Conservation (phyloP, 495 filamentous ascomycete species). For the Collariella sp. region DNA sequence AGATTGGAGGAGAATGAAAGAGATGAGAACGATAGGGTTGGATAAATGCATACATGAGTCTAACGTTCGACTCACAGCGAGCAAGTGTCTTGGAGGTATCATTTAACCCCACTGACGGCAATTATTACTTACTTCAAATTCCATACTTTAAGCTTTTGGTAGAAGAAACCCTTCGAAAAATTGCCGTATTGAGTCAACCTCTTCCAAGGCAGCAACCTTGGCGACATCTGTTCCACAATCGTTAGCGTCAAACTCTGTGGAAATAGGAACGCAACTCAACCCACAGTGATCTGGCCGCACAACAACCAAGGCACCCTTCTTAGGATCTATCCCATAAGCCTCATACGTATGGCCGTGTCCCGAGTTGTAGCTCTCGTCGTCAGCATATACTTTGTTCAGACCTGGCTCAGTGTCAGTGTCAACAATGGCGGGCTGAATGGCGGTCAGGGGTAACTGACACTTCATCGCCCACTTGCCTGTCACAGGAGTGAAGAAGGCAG, state of each 20-base stretch:
- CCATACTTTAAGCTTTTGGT: not conserved
- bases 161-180: slow-evolving; percentile 20
- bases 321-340: slow-evolving; percentile 47
- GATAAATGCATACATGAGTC: no score
- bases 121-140: no score
- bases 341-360: slow-evolving; percentile 60
- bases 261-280: slow-evolving; percentile 13
- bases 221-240: slow-evolving; percentile 15
- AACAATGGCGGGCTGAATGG: not conserved
- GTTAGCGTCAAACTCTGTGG: not conserved
- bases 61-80: no score
- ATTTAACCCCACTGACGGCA: no score
- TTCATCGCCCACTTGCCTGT: slow-evolving; percentile 52
- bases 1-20: no score
- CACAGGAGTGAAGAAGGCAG: slow-evolving; percentile 49
- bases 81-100: not conserved
- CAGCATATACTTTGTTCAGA: slow-evolving; percentile 54
- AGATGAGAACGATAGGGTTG: no score
- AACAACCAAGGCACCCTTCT: slow-evolving; percentile 49
- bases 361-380: slow-evolving; percentile 58
- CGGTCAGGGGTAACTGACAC: slow-evolving; percentile 30
- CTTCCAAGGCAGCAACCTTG: slow-evolving; percentile 17
- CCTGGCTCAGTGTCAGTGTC: slow-evolving; percentile 27
- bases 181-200: slow-evolving; percentile 10
- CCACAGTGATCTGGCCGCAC: slow-evolving; percentile 63